Evolutionary conservation across 768 basidiomycete species (phyloP), one percentile per base, ranked within the genome.

Genomic region (Tephrocybe rancida): DNA sequence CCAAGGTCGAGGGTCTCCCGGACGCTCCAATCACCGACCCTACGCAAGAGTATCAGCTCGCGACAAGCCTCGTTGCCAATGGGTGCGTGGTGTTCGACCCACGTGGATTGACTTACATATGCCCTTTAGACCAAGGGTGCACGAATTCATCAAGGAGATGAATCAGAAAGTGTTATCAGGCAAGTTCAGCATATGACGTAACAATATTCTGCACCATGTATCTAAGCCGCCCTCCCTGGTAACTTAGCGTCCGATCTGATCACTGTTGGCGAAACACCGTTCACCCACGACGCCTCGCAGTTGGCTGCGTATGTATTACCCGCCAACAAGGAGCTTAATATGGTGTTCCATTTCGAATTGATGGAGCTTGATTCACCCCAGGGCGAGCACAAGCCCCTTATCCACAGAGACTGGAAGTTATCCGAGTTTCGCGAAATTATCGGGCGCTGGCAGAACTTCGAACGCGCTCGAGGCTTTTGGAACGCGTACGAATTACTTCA

Each of bases 71-170:
- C 53, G 84, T 76, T 56, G 81, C 80, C 8, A 87, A 87, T 61
- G 85, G 88, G 85, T 84, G 58, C 59, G 70, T 54, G 18, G 4
- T 19, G 16, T 44, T 34, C 41, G 35, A 47, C 44, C 50, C 41
- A n/a, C 37, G 37, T 13, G 35, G 21, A 18, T 43, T 6, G 35
- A 39, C 4, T 11, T 14, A 13, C n/a, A 25, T 55, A 9, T 22
- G 8, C 27, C 25, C 52, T 50, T 18, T 61, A 87, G 87, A 2
- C 87, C 86, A 4, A 73, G 72, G 9, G 82, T 88, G 0, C 86
- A 88, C 60, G 82, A 88, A 52, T 90, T 77, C 61, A 62, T 91
- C 42, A 73, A 79, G 58, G 83, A 90, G 68, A 87, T 92, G 85
- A 65, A 85, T 51, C 48, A 58, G 29, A 75, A 83, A 56, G 84